phyloP scores from a whole-genome alignment of 1,284 basidiomycete genomes.

The Trichosporon ovoides region DNA sequence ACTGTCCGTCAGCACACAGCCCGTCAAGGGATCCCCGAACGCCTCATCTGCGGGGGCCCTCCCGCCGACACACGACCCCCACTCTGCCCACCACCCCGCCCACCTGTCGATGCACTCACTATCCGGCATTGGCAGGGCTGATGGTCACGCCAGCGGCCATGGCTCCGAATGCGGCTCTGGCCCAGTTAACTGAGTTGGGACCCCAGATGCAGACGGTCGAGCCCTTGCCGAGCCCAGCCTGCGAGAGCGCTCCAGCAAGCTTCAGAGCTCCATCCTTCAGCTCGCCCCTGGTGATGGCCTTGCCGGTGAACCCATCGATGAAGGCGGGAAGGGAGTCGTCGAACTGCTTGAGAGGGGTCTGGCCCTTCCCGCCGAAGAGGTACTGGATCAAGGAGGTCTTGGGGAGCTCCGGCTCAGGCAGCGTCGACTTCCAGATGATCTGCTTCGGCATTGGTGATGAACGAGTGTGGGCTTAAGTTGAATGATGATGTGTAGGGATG shows the following conservation, averaged over 20 bases:
- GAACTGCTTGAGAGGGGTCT: conserved; percentile 33
- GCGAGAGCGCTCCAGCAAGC: conserved; percentile 56
- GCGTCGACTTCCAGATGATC: conserved; percentile 3
- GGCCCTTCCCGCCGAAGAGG: conserved; percentile 5
- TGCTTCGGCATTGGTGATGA: not conserved
- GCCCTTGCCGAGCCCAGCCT: conserved; percentile 27
- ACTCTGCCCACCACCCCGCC: no score
- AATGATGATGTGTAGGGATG: not conserved
- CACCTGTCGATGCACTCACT: conserved; percentile 26
- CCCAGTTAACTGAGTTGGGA: conserved; percentile 60
- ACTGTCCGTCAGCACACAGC: conserved; percentile 20
- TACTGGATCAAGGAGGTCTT: conserved; percentile 9
- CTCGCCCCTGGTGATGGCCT: conserved; percentile 57
- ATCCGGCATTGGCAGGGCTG: conserved; percentile 41
- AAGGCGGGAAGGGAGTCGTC: conserved; percentile 43
- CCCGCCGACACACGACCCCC: not conserved
- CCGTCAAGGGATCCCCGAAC: not conserved
- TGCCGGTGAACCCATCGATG: conserved; percentile 61
- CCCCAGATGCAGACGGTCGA: conserved; percentile 43
- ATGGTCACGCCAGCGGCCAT: conserved; percentile 35
- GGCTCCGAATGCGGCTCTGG: conserved; percentile 58
- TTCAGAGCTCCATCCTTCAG: conserved; percentile 56
- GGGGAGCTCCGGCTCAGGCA: conserved; percentile 4
- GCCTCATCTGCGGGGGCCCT: not conserved
- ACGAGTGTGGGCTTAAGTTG: conserved; percentile 7